phyloP scores from a whole-genome alignment of 164 flowering plant genomes.

The Chloranthus sessilifolius region DNA sequence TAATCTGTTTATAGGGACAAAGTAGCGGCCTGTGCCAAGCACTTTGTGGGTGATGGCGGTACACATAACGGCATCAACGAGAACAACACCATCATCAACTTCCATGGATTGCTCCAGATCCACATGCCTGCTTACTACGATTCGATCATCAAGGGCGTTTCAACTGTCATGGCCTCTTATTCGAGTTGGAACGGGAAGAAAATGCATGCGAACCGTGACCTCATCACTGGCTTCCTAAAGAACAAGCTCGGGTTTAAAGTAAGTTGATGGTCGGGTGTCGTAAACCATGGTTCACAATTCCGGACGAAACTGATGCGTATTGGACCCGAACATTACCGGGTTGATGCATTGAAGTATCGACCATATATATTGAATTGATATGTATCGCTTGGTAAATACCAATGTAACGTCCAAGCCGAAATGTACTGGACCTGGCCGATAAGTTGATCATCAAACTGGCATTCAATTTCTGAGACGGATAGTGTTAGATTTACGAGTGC shows the following conservation, averaged over 20 bases:
- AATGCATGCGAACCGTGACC: conserved; percentile 24
- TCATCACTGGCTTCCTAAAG: conserved; percentile 29
- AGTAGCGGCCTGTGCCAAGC: conserved; percentile 44
- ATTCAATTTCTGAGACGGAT: no score
- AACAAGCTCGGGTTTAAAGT: conserved; percentile 21
- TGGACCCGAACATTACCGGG: no score
- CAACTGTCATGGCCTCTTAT: conserved; percentile 37
- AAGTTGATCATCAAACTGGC: no score
- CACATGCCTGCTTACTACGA: conserved; percentile 28
- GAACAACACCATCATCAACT: conserved; percentile 25
- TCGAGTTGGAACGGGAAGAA: conserved; percentile 31
- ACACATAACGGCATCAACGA: conserved; percentile 33
- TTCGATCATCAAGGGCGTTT: conserved; percentile 26
- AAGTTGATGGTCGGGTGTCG: not conserved
- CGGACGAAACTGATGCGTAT: no score
- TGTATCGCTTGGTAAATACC: no score
- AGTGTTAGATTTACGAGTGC: no score
- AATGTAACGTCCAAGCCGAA: no score
- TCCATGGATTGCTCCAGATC: conserved; percentile 21
- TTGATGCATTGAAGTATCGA: no score
- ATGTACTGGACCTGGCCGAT: no score
- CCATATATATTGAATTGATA: no score
- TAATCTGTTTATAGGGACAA: conserved; percentile 25
- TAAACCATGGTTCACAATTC: not conserved
- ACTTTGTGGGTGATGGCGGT: conserved; percentile 46